Percentiles rank a stretch among this genome's conserved stretches.
Conservation (phyloP, 305 asterid species). For the Fraxinus sp. region DNA sequence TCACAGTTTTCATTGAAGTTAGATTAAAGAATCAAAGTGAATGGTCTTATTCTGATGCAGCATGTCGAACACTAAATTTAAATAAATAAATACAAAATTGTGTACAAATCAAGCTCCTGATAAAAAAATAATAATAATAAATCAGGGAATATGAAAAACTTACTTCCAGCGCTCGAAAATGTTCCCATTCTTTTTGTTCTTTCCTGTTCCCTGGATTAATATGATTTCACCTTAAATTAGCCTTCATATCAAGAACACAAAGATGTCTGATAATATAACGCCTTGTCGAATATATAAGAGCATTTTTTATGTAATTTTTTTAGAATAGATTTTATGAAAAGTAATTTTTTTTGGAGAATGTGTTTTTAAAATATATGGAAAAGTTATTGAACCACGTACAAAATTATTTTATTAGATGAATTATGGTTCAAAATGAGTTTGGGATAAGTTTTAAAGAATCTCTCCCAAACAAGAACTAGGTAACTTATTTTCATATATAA, state of each 20-base stretch:
- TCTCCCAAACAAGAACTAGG: background rate
- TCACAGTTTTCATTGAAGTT: background rate
- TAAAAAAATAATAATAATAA: too few relatives aligned
- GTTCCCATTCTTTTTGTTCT: conserved; percentile 87
- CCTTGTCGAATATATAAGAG: background rate
- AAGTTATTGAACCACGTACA: background rate
- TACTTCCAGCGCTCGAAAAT: conserved; percentile 93
- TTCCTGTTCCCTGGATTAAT: conserved; percentile 69
- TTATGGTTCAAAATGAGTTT: too few relatives aligned
- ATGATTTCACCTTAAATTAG: background rate
- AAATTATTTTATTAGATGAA: too few relatives aligned
- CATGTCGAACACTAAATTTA: background rate
- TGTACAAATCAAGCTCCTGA: background rate
- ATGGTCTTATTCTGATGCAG: background rate
- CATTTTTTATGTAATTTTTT: too few relatives aligned
- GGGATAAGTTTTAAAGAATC: background rate
- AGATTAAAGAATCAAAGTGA: background rate
- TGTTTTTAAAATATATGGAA: too few relatives aligned
- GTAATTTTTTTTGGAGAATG: too few relatives aligned
- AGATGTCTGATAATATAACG: background rate
- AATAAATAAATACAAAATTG: background rate
- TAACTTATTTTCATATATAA: background rate
- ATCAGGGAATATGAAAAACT: conserved; percentile 13
- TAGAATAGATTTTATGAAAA: background rate
- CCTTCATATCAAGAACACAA: background rate